Base-by-base conservation (phyloP, 2,329 filamentous ascomycete species). In the Botryotinia calthae region DNA sequence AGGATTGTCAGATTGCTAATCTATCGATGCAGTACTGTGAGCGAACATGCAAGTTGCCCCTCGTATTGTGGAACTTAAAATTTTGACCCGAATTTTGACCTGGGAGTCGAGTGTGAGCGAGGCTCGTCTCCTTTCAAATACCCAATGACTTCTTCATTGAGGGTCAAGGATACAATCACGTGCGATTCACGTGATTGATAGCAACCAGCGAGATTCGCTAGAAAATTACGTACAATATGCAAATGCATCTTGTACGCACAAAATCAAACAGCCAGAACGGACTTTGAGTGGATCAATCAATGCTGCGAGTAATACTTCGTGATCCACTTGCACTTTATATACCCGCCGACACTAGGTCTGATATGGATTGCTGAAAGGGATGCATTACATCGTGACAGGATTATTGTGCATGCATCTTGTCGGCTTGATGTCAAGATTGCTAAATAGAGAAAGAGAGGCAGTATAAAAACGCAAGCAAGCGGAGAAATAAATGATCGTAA, bases 321-420 rank as follows among this genome's bases (percentile, higher is more conserved):
- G 46, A 56, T 67, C 64, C 65, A 67, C 65, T n/a, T 42, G 25
- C 48, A 67, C n/a, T 56, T 31, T 56, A 68, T 58, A 28, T 68
- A 68, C 65, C 65, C 65, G 65, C 65, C 65, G 51, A 28, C 65
- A 68, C 65, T 56, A 56, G 65, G n/a, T 10, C 34, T 25, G 34
- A 42, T 56, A 34, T 42, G 51, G 65, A 20, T 48, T 67, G 65
- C 34, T 56, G 48, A 56, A 18, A 10, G n/a, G 31, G 25, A 63
- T 67, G 46, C 65, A 67, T 67, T 56, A 54, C 48, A 67, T 67
- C 48, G 48, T 68, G 65, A 67, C 34, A 37, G 48, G 37, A 56
- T 56, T 42, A 37, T n/a, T 56, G 48, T 68, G 65, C 65, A 68
- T 68, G 51, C 65, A 68, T 68, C 25, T 68, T 68, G 18, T 51